Evolutionary conservation across 495 filamentous ascomycete species (phyloP).

Genomic region (Penicillium lagena): DNA sequence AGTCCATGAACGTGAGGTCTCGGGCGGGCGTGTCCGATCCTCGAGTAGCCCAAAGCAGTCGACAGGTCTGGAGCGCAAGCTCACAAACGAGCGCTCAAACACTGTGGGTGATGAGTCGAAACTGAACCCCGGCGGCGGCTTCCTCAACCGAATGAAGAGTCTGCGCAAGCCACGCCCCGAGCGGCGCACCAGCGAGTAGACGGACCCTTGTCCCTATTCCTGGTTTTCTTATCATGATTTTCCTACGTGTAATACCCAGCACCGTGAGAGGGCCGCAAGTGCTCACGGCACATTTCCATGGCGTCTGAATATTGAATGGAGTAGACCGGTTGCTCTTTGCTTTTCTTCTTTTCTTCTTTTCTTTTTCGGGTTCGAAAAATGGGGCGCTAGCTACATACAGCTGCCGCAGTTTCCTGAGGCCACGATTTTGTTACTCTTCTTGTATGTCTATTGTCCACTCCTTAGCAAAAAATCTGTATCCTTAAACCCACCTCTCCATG

Average conservation of each 20-base stretch:
- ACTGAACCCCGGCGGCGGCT: conserved; percentile 50
- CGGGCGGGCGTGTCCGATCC: conserved; percentile 38
- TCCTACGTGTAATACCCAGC: conserved; percentile 23
- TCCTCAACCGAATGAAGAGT: conserved; percentile 83
- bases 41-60: conserved; percentile 57
- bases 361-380: no score
- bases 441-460: no score
- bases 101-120: conserved; percentile 25
- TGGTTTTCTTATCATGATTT: conserved; percentile 8
- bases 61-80: conserved; percentile 55
- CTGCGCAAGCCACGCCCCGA: conserved; percentile 56
- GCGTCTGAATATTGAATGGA: no score
- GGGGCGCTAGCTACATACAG: no score
- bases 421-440: no score
- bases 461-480: no score
- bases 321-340: no score
- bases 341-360: no score
- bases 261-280: conserved; percentile 1
- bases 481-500: no score
- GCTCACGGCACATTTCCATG: no score
- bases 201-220: conserved; percentile 2
- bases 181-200: conserved; percentile 31
- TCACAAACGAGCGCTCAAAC: conserved; percentile 54
- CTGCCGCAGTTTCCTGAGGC: no score
- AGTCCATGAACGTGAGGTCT: conserved; percentile 33